phyloP scores from a whole-genome alignment of 495 filamentous ascomycete genomes.

The Penicillium canariense region DNA sequence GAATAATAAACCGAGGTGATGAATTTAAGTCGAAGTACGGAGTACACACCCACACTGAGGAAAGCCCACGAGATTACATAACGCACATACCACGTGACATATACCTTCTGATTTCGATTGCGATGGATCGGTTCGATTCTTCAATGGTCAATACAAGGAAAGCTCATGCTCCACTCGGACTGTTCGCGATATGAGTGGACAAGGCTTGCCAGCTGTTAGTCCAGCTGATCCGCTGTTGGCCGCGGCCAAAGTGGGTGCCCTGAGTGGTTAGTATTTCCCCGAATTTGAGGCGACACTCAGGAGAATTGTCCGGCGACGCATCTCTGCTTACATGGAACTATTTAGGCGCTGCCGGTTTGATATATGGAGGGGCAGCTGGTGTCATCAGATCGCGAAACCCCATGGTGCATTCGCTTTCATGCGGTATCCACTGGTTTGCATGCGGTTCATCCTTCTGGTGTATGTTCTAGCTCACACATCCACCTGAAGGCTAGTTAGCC shows the following conservation, averaged over 20 bases:
- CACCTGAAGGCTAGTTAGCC: not conserved
- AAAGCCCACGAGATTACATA: slow-evolving; percentile 5
- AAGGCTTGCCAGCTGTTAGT: slow-evolving; percentile 12
- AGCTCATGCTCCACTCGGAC: slow-evolving; percentile 9
- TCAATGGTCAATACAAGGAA: slow-evolving; percentile 3
- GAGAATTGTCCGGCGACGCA: not conserved
- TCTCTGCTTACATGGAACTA: not conserved
- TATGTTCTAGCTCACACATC: slow-evolving; percentile 39
- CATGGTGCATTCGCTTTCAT: slow-evolving; percentile 65
- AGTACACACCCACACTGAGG: no score
- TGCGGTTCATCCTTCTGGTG: slow-evolving; percentile 77
- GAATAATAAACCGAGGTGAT: no score
- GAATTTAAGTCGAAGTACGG: no score
- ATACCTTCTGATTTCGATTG: not conserved
- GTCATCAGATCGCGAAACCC: slow-evolving; percentile 65
- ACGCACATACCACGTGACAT: not conserved
- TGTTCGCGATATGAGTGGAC: slow-evolving; percentile 33
- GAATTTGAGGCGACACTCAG: not conserved
- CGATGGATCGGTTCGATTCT: slow-evolving; percentile 3
- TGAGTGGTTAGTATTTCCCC: slow-evolving; percentile 46
- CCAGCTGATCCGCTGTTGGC: slow-evolving; percentile 32
- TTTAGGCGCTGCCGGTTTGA: slow-evolving; percentile 65
- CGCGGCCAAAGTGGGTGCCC: slow-evolving; percentile 50
- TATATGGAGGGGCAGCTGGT: slow-evolving; percentile 67
- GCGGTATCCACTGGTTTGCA: slow-evolving; percentile 75